Conservation (phyloP, 768 basidiomycete genomes). For the Asterophora parasitica region DNA sequence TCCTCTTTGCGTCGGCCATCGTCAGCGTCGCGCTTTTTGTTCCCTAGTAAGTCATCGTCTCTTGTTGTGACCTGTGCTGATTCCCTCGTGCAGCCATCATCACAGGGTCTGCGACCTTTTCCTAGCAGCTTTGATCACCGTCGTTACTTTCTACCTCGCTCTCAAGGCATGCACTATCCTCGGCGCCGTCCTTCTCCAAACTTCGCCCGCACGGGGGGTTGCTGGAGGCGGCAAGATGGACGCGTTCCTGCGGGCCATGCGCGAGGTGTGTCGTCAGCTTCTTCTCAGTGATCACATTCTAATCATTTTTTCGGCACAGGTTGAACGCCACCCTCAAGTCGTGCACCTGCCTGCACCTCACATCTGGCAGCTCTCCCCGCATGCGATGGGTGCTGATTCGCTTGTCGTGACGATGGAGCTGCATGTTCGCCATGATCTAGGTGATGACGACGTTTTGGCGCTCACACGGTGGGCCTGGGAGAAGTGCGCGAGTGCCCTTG, state of each 20-base stretch:
- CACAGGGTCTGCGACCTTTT: slow-evolving; percentile 78
- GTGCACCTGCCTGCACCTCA: slow-evolving; percentile 80
- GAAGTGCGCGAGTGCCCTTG: slow-evolving; percentile 51
- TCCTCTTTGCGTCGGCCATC: slow-evolving; percentile 53
- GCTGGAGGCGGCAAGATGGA: slow-evolving; percentile 71
- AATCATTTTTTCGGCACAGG: slow-evolving; percentile 31
- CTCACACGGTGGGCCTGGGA: slow-evolving; percentile 79
- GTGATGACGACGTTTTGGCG: slow-evolving; percentile 65
- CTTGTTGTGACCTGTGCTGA: too few species aligned
- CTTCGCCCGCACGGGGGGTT: slow-evolving; percentile 65
- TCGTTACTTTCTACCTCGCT: slow-evolving; percentile 77
- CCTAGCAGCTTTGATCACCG: slow-evolving; percentile 72
- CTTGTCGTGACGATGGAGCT: slow-evolving; percentile 78
- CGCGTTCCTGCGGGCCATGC: slow-evolving; percentile 72
- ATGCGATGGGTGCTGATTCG: slow-evolving; percentile 19
- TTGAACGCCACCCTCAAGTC: slow-evolving; percentile 82
- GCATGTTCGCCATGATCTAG: slow-evolving; percentile 62
- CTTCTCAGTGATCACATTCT: not conserved
- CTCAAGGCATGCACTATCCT: slow-evolving; percentile 82
- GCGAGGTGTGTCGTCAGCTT: slow-evolving; percentile 55
- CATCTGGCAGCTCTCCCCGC: slow-evolving; percentile 81
- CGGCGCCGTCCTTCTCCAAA: slow-evolving; percentile 85
- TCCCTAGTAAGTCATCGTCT: slow-evolving; percentile 44
- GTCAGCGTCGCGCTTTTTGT: slow-evolving; percentile 48
- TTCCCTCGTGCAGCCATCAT: slow-evolving; percentile 29